Evolutionary conservation across 2,329 filamentous ascomycete genomes (phyloP).

Genomic region (Penicillium sp.): DNA sequence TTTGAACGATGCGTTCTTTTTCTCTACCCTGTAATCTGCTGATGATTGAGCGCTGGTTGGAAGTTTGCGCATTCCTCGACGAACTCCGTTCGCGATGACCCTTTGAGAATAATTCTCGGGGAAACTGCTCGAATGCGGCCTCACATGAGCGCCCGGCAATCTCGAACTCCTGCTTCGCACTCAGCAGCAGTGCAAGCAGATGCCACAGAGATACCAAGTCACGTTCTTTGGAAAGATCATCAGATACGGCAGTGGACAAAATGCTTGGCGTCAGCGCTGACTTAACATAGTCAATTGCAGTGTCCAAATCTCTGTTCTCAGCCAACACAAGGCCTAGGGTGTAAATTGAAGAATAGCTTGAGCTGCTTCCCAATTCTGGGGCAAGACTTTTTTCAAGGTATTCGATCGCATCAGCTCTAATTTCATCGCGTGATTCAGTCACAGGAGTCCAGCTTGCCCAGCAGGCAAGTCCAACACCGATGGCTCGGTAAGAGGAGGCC

Average conservation of each 20-base stretch:
- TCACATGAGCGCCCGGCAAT: constrained; percentile 81
- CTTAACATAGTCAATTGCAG: constrained; percentile 80
- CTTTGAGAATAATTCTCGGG: constrained; percentile 67
- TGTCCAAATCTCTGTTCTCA: constrained; percentile 75
- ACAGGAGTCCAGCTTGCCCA: constrained; percentile 84
- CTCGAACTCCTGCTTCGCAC: constrained; percentile 78
- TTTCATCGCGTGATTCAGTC: constrained; percentile 64
- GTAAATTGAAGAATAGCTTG: constrained; percentile 75
- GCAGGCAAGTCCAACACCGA: constrained; percentile 80
- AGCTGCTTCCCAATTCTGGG: constrained; percentile 62
- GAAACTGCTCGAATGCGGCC: constrained; percentile 87
- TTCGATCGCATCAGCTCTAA: constrained; percentile 74
- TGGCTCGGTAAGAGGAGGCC: constrained; percentile 73
- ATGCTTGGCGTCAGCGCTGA: constrained; percentile 63
- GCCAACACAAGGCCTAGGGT: constrained; percentile 81
- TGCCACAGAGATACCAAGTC: constrained; percentile 84
- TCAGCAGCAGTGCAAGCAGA: constrained; percentile 79
- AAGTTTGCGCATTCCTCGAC: constrained; percentile 26
- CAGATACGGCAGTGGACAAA: constrained; percentile 24
- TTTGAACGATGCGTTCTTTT: constrained; percentile 82
- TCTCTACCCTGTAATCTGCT: constrained; percentile 81
- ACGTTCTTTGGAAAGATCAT: constrained; percentile 37
- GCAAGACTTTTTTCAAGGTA: constrained; percentile 71
- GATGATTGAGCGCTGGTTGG: constrained; percentile 53
- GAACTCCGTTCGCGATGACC: constrained; percentile 55